Conservation (phyloP, 139 green algal genomes). For the Pseudopediastrum boryanum region DNA sequence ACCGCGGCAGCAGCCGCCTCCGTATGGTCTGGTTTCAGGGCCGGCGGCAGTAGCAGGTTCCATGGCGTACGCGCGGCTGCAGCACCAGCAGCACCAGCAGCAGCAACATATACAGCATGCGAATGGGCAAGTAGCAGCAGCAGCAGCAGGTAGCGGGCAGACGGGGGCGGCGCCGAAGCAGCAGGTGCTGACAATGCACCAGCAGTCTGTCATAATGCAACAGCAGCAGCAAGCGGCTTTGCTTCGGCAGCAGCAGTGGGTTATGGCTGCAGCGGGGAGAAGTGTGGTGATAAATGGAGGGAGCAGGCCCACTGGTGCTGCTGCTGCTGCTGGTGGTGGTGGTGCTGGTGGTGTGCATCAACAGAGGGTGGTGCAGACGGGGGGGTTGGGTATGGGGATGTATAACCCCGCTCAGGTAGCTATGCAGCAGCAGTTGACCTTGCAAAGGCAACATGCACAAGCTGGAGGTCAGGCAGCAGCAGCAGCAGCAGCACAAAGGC, state of each 20-base stretch:
- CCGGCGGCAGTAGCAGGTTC: neutral
- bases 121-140: too few species aligned
- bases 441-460: neutral
- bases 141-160: neutral
- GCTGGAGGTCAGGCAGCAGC: too few species aligned
- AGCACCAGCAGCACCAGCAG: slow-evolving; percentile 11
- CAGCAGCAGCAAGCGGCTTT: neutral
- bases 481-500: neutral
- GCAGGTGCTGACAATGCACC: neutral
- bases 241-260: slow-evolving; percentile 19
- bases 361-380: neutral
- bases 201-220: slow-evolving; percentile 1
- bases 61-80: too few species aligned
- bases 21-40: neutral
- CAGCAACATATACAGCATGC: too few species aligned
- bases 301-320: neutral
- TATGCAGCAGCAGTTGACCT: slow-evolving; percentile 1
- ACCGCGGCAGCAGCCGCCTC: neutral
- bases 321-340: slow-evolving; percentile 1
- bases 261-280: neutral
- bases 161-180: neutral
- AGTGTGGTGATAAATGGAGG: neutral
- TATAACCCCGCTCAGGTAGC: neutral
- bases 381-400: neutral
- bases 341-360: neutral